Conservation (phyloP, 2,329 filamentous ascomycete species). For the Whalleya microplaca region DNA sequence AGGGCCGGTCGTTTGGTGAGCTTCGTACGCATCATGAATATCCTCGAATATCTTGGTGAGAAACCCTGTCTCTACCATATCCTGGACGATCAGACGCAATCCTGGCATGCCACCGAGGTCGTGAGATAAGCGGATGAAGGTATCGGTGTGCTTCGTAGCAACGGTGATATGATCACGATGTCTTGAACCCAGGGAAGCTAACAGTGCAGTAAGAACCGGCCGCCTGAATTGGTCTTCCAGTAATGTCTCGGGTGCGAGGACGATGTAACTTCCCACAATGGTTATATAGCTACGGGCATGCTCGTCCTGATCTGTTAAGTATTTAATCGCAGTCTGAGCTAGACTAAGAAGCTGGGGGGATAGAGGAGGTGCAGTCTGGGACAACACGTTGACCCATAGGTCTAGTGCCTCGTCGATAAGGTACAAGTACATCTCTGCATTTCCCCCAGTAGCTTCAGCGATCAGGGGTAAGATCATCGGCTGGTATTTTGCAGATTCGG, state of each 20-base stretch:
- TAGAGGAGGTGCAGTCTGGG: constrained; percentile 65
- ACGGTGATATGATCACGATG: constrained; percentile 62
- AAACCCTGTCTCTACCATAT: constrained; percentile 67
- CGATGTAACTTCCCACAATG: constrained; percentile 71
- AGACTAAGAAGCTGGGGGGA: constrained; percentile 66
- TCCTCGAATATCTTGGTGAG: constrained; percentile 66
- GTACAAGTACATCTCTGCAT: constrained; percentile 76
- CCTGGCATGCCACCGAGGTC: constrained; percentile 64
- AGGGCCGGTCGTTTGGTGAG: constrained; percentile 81
- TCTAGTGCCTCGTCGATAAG: constrained; percentile 91
- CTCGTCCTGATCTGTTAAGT: constrained; percentile 69
- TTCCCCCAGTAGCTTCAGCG: constrained; percentile 74
- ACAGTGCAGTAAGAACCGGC: constrained; percentile 54
- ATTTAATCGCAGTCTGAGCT: constrained; percentile 64
- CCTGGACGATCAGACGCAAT: constrained; percentile 65
- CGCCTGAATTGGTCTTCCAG: constrained; percentile 59
- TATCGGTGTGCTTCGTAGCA: constrained; percentile 65
- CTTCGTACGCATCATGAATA: constrained; percentile 70
- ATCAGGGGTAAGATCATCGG: constrained; percentile 81
- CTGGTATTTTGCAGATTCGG: constrained; percentile 78
- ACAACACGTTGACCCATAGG: constrained; percentile 78
- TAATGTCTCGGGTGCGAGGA: constrained; percentile 70
- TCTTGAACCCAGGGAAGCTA: constrained; percentile 52
- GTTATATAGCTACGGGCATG: constrained; percentile 64
- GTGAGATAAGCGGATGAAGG: constrained; percentile 65